Percentiles rank a stretch among this genome's conserved stretches.
These are phyloP conservation scores for Lactarius indigo DNA, from an alignment of 768 basidiomycete genomes.

Conservation along the genomic window DNA sequence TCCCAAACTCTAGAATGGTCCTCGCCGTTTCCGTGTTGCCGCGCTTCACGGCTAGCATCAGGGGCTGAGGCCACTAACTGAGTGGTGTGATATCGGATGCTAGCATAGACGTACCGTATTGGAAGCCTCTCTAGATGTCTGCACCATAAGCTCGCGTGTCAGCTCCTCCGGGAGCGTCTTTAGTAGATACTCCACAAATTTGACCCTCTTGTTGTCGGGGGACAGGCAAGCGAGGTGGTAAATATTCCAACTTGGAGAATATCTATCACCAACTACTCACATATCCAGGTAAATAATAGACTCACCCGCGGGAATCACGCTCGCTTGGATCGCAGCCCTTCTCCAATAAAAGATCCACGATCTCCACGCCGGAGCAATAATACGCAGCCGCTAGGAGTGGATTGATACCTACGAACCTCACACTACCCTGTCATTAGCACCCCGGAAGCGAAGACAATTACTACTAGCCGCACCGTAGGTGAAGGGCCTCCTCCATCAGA, in stretches of 20 bases:
- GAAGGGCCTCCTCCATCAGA: constrained; percentile 41
- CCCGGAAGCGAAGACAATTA: neutral
- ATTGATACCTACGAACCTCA: constrained; percentile 48
- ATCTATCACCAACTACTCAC: neutral
- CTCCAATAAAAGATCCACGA: constrained; percentile 50
- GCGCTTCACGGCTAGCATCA: constrained; percentile 48
- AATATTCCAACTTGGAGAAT: constrained; percentile 48
- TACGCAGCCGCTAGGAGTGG: constrained; percentile 43
- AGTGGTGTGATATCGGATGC: neutral
- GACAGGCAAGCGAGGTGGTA: constrained; percentile 44
- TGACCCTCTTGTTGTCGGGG: constrained; percentile 29
- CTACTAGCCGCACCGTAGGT: constrained; percentile 38
- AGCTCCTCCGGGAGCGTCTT: constrained; percentile 49
- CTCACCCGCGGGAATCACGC: constrained; percentile 45
- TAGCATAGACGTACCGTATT: constrained; percentile 42
- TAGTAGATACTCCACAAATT: constrained; percentile 41
- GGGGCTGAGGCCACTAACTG: constrained; percentile 38
- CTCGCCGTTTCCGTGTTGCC: constrained; percentile 32
- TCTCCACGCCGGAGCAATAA: constrained; percentile 28
- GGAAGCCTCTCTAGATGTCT: constrained; percentile 42
- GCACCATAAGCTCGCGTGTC: constrained; percentile 41
- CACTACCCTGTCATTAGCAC: constrained; percentile 31
- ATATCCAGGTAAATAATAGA: neutral
- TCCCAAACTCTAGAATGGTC: constrained; percentile 39
- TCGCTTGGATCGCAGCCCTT: constrained; percentile 45